Base-by-base conservation (phyloP, 1,284 basidiomycete genomes). In the Spongiforma sp. region DNA sequence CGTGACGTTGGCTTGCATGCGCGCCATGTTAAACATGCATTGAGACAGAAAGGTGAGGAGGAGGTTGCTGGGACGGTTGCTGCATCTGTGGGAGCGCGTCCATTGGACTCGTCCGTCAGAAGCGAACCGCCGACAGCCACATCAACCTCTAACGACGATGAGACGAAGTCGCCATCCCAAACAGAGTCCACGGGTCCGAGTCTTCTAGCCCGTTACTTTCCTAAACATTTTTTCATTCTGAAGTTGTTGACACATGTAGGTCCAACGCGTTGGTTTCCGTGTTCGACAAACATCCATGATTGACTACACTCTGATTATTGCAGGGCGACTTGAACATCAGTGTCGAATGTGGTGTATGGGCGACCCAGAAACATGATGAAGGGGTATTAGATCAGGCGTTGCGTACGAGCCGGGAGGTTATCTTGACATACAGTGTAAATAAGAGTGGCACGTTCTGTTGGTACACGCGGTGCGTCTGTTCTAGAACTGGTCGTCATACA, bases 351-450 rank as follows among this genome's bases (percentile, higher is more conserved):
- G 91, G 93, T 1, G 68, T 91, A 1, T 99, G 97, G 96, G 91
- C 93, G 39, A 99, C 96, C 0, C 97, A 99, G 77, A 85, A 85
- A 64, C 96, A 99, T 79, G 99, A 98, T 72, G 96, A 98, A 77
- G 85, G 86, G 6, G 87, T 94, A 52, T 81, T 96, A 33, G 95
- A 98, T 70, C 94, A 95, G 76, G 96, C 96, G 0, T 98, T 85
- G 78, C 87, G 95, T 41, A 97, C 94, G 10, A 93, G 93, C 69
- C 85, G 88, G 70, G 89, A 94, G 21, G 96, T 98, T 7, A 92
- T 86, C 71, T 85, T 98, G 53, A 90, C 98, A 68, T 98, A 98
- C 72, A 88, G 95, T 52, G 96, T 94, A 32, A 98, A 98, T 79
- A 93, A 93, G 76, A 94, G 93, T 59, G 91, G 94, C 28, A 91